These are phyloP conservation scores for Euphorbia peplus DNA, from an alignment of 345 rosid species.

Conservation along the genomic window DNA sequence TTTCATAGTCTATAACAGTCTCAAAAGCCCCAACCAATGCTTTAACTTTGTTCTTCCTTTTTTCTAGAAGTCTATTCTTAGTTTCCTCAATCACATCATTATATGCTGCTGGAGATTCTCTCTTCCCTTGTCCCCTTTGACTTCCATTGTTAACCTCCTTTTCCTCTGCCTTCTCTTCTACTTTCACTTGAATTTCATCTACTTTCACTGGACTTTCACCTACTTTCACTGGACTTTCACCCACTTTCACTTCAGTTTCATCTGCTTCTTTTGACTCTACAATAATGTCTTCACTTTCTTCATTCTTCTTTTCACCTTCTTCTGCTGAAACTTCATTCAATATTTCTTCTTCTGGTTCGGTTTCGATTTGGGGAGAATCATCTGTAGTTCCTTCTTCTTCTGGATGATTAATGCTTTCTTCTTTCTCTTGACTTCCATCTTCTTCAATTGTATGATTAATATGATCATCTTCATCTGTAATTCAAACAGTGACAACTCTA, in stretches of 20 bases:
- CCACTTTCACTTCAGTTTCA: background rate
- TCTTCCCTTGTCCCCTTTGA: constrained; percentile 40
- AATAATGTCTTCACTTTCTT: background rate
- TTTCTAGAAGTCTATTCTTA: constrained; percentile 58
- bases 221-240: constrained; percentile 6
- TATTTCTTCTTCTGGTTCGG: background rate
- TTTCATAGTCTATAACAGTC: constrained; percentile 81
- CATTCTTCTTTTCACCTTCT: constrained; percentile 13
- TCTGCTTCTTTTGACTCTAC: constrained; percentile 17
- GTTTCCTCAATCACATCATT: constrained; percentile 84
- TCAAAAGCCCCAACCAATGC: constrained; percentile 91
- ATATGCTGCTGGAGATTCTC: constrained; percentile 59
- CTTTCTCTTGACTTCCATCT: background rate
- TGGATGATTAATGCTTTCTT: background rate
- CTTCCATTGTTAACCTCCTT: background rate
- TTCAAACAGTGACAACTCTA: too few relatives aligned
- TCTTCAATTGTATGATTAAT: background rate
- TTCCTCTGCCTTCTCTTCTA: background rate
- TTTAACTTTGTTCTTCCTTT: constrained; percentile 77
- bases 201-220: constrained; percentile 5
- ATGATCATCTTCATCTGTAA: too few relatives aligned
- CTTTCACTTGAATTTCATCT: background rate
- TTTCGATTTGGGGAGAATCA: constrained; percentile 21
- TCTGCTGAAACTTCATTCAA: background rate
- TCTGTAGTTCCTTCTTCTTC: constrained; percentile 21